Evolutionary conservation across 495 filamentous ascomycete species (phyloP).

Genomic region (Penicillium turbatum): DNA sequence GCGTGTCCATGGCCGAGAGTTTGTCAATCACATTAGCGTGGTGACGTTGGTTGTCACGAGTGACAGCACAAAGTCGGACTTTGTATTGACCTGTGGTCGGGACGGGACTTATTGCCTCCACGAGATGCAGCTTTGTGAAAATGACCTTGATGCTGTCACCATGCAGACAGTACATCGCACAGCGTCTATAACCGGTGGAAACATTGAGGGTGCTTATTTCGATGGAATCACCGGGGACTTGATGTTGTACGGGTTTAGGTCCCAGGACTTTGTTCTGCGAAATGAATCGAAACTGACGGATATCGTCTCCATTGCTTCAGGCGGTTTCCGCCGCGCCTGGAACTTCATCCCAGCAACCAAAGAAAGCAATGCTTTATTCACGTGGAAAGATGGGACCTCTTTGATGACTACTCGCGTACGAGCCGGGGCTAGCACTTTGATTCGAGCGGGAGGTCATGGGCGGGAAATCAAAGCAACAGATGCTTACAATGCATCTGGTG

Average conservation of each 20-base stretch:
- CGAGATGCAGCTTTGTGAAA: slow-evolving; percentile 11
- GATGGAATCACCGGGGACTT: slow-evolving; percentile 45
- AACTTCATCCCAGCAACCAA: slow-evolving; percentile 40
- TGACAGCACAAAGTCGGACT: slow-evolving; percentile 13
- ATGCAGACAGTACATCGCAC: slow-evolving; percentile 49
- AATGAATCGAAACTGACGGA: slow-evolving; percentile 65
- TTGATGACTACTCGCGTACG: slow-evolving; percentile 48
- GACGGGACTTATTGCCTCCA: slow-evolving; percentile 69
- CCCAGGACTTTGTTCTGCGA: slow-evolving; percentile 73
- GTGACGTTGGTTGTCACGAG: slow-evolving; percentile 20
- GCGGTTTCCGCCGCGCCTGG: slow-evolving; percentile 76
- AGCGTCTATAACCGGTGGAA: slow-evolving; percentile 57
- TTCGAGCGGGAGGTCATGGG: slow-evolving; percentile 74
- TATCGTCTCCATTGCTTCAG: slow-evolving; percentile 67
- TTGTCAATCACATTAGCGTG: slow-evolving; percentile 60
- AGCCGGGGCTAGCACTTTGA: slow-evolving; percentile 41
- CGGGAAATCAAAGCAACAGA: slow-evolving; percentile 80
- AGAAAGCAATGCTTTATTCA: slow-evolving; percentile 32
- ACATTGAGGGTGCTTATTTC: slow-evolving; percentile 66
- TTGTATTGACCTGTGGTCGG: slow-evolving; percentile 61
- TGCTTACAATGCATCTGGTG: slow-evolving; percentile 29
- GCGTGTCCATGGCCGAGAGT: slow-evolving; percentile 56
- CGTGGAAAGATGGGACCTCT: slow-evolving; percentile 48
- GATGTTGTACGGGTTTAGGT: slow-evolving; percentile 74
- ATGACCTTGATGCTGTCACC: slow-evolving; percentile 8